Evolutionary conservation across 768 basidiomycete species (phyloP).

Genomic region (Tricholoma flavovirens): DNA sequence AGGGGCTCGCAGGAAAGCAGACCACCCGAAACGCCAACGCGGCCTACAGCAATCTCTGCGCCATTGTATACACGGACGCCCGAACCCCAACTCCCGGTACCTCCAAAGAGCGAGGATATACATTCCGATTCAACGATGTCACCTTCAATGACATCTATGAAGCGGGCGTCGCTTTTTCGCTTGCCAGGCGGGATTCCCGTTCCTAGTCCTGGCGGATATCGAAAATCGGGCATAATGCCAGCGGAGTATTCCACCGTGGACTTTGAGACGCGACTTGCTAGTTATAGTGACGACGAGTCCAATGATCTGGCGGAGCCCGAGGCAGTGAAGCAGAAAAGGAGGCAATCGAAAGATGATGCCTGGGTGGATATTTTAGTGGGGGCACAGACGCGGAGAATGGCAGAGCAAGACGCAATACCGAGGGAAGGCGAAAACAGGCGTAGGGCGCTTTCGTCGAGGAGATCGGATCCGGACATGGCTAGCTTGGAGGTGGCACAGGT

Average conservation of each 20-base stretch:
- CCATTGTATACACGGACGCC: slow-evolving; percentile 18
- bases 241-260: slow-evolving; percentile 80
- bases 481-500: slow-evolving; percentile 71
- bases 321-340: slow-evolving; percentile 39
- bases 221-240: slow-evolving; percentile 50
- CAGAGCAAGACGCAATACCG: slow-evolving; percentile 46
- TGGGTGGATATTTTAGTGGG: slow-evolving; percentile 87
- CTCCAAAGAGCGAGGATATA: slow-evolving; percentile 29
- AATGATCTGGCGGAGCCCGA: slow-evolving; percentile 33
- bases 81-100: slow-evolving; percentile 13
- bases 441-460: slow-evolving; percentile 24
- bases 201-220: slow-evolving; percentile 44
- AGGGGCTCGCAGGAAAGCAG: slow-evolving; percentile 8
- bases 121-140: slow-evolving; percentile 29
- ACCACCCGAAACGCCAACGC: slow-evolving; percentile 15
- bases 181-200: slow-evolving; percentile 46
- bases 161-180: slow-evolving; percentile 51
- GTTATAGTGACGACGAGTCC: slow-evolving; percentile 47
- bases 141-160: slow-evolving; percentile 26
- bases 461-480: slow-evolving; percentile 62
- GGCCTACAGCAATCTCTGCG: slow-evolving; percentile 15
- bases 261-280: slow-evolving; percentile 76
- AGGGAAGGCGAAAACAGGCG: slow-evolving; percentile 23
- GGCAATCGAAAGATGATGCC: slow-evolving; percentile 60
- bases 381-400: slow-evolving; percentile 44